phyloP scores from a whole-genome alignment of 192 early-diverging fungal species.

The Mortierella hygrophila region DNA sequence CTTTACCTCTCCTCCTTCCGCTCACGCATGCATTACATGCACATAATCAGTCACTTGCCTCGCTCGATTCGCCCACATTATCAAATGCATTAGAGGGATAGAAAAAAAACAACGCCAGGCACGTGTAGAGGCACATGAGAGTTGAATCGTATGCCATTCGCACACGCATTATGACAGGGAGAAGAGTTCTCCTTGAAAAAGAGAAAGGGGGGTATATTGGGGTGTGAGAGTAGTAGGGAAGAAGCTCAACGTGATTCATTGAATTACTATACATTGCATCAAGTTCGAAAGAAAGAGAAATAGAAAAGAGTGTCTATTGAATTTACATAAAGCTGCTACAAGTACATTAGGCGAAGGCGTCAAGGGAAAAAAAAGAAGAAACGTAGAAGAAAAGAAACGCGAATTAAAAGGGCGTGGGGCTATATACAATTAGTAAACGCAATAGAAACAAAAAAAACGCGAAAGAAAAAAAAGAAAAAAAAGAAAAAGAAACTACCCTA shows the following conservation, averaged over 20 bases:
- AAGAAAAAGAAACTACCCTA: neutral
- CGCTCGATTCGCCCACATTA: too few relatives aligned
- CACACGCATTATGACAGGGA: too few relatives aligned
- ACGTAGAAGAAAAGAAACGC: neutral
- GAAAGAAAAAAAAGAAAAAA: slow-evolving; percentile 1
- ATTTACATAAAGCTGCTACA: neutral
- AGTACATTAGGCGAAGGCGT: neutral
- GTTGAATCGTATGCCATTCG: too few relatives aligned
- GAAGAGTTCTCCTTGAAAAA: too few relatives aligned
- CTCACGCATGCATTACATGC: neutral
- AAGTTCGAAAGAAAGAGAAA: neutral
- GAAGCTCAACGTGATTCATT: too few relatives aligned
- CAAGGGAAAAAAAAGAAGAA: neutral
- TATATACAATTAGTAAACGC: slow-evolving; percentile 24
- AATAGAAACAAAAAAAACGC: neutral
- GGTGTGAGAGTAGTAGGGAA: too few relatives aligned
- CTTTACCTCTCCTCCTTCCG: neutral
- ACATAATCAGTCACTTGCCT: too few relatives aligned
- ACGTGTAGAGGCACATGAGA: too few relatives aligned
- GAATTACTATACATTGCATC: too few relatives aligned
- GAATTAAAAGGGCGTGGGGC: neutral
- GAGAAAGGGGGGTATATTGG: too few relatives aligned
- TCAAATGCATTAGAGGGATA: neutral
- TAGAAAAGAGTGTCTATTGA: neutral
- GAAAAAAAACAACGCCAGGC: neutral